Evolutionary conservation across 768 basidiomycete species (phyloP), one percentile per base, ranked within the genome.

Genomic region (Leccinum disarticulatum): DNA sequence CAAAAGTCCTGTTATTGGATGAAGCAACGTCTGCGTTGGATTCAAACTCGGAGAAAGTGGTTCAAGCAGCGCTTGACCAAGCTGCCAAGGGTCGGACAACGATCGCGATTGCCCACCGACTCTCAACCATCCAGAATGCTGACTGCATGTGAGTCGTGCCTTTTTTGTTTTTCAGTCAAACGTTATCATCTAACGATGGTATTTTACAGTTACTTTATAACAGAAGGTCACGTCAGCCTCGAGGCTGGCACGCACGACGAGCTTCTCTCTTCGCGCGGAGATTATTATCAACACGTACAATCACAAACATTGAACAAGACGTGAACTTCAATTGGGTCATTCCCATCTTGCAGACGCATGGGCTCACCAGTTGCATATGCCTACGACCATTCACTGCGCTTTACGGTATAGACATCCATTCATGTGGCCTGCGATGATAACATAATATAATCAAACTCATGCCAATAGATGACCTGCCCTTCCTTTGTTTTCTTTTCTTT

Each of bases 61-160:
- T 99, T 9, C 96, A 98, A 68, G 88, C 84, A 6, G 97, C 96
- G 4, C 81, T 99, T 27, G 97, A 98, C 74, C 83, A 86, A 68
- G 97, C 95, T 6, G 87, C 94, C 3, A 90, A 86, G 76, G 95
- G 95, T 41, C 84, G 96, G 58, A 96, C 95, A 7, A 97, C 95
- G 8, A 89, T 95, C 60, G 91, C 95, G 15, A 96, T 99, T 62
- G 96, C 96, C 3, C 97, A 98, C 76, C 84, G 97, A 57, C 76
- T 99, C 59, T 91, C 90, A 13, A 94, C 92, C 3, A 95, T 97
- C 64, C 93, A 96, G 73, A 91, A 93, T 66, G 93, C 93, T 14
- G 87, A 95, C 72, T 79, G 85, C 73, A 97, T 97, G 87, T 91
- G 72, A 74, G 87, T 77, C 33, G 14, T 55, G 9, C 11, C 30